phyloP scores from a whole-genome alignment of 257 asterid genomes.

The Plantago elongata region DNA sequence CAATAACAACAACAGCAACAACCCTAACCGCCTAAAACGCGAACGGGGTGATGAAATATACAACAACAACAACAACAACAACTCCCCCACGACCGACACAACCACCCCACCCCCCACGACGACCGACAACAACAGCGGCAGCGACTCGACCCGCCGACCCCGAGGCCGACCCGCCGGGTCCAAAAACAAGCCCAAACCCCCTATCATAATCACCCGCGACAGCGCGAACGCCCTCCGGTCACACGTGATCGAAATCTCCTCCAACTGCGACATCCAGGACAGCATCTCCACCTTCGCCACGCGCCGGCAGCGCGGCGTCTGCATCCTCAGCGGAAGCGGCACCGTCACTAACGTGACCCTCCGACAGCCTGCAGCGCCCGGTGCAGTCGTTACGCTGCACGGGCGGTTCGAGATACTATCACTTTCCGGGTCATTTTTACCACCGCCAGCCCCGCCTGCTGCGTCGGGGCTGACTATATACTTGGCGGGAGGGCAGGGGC shows the following conservation, averaged over 20 bases:
- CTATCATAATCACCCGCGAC: constrained; percentile 87
- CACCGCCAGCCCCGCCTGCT: constrained; percentile 89
- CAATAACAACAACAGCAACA: constrained; percentile 33
- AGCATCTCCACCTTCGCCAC: constrained; percentile 73
- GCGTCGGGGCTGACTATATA: constrained; percentile 82
- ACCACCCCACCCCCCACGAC: constrained; percentile 14
- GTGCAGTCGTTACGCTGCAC: constrained; percentile 65
- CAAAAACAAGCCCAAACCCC: constrained; percentile 85
- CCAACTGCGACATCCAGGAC: constrained; percentile 73
- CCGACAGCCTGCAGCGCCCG: constrained; percentile 75
- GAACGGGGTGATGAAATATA: constrained; percentile 42
- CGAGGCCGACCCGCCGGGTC: constrained; percentile 90
- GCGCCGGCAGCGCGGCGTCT: constrained; percentile 78
- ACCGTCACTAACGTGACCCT: constrained; percentile 74
- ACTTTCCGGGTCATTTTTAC: constrained; percentile 76
- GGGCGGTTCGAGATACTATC: constrained; percentile 88
- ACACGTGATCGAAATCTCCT: constrained; percentile 76
- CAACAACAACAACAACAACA: constrained; percentile 35
- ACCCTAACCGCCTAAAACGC: constrained; percentile 30
- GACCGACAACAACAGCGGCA: constrained; percentile 10
- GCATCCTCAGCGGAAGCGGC: constrained; percentile 76
- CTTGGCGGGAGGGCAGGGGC: constrained; percentile 88
- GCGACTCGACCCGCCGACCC: constrained; percentile 53
- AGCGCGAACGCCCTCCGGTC: constrained; percentile 88
- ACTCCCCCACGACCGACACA: constrained; percentile 15